Base-by-base conservation (phyloP, 352 stramenopile species). In the Phytophthora citricola region DNA sequence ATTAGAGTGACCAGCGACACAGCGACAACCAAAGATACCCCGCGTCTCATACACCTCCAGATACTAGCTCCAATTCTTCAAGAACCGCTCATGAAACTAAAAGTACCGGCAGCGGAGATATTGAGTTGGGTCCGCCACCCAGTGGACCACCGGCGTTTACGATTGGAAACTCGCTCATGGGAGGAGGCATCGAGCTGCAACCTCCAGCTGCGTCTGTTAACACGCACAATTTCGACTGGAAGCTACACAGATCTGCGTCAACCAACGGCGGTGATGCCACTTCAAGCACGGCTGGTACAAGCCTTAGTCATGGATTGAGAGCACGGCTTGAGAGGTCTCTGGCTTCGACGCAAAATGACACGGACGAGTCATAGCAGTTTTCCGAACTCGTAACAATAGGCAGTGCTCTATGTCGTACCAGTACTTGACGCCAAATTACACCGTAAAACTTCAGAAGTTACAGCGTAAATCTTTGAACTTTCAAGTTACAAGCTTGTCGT, bases 151-250 rank as follows among this genome's bases (percentile, higher is more conserved):
- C 87, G 29, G 71, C 74, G 8, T 88, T 95, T 34, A 73, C 62
- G 6, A 79, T 93, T 45, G 75, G 90, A 62, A 87, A 95, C 58
- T 95, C 87, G 31, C 84, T 95, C 29, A 90, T 93, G 66, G 87
- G 87, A 55, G 87, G 87, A 32, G 85, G 87, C 44, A 95, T 95
- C 27, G 87, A 95, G 48, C 55, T 82, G 31, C 83, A 91, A 50
- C 83, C 82, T n/a, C 69, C 78, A 27, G 85, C 83, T 29, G 56
- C 85, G n/a, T 85, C 79, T 47, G 86, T 95, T 61, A 93, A 91
- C 63, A 91, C 83, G 26, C 75, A 83, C 56, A 91, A 90, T 51
- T 95, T 95, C 56, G 85, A 93, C 72, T 95, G 87, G 87, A 90
- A 79, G 58, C 49, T 76, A 20, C 75, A 83, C 55, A 69, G 71